Evolutionary conservation across 441 rosid species (phyloP).

Genomic region (Adansonia madagascariensis): DNA sequence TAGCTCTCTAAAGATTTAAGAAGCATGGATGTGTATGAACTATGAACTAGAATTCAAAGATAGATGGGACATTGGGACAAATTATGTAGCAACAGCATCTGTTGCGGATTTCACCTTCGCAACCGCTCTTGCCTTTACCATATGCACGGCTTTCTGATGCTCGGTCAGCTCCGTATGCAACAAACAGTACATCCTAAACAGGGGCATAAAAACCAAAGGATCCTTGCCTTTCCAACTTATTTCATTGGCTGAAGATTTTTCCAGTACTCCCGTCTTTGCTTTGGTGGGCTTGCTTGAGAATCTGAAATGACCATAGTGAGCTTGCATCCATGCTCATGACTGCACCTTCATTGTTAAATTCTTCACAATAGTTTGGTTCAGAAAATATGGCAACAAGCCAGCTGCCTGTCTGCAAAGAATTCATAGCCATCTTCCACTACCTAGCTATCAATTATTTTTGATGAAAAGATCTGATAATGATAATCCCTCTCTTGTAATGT

Average conservation of each 20-base stretch:
- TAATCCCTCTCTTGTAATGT: neutral
- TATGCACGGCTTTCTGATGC: slow-evolving; percentile 7
- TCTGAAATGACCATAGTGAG: slow-evolving; percentile 30
- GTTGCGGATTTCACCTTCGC: neutral
- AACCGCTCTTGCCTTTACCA: too few relatives aligned
- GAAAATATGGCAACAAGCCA: slow-evolving; percentile 56
- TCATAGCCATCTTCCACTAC: too few relatives aligned
- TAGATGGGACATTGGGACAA: neutral
- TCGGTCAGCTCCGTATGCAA: neutral
- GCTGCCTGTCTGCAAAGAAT: too few relatives aligned
- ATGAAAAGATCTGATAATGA: neutral
- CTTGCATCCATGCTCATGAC: slow-evolving; percentile 66
- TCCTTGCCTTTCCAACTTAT: neutral
- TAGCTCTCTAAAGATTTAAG: too few relatives aligned
- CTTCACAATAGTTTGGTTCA: slow-evolving; percentile 69
- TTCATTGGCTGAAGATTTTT: slow-evolving; percentile 4
- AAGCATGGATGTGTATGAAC: too few relatives aligned
- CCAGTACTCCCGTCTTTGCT: slow-evolving; percentile 26
- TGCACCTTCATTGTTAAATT: slow-evolving; percentile 65
- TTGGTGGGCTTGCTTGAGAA: slow-evolving; percentile 37
- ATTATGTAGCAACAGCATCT: neutral
- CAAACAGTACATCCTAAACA: neutral
- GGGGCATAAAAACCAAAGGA: neutral
- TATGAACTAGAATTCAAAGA: neutral
- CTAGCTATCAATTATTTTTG: slow-evolving; percentile 2